A percentile compares a stretch with the other conserved stretches of the same genome.
phyloP scores from a whole-genome alignment of 805 yeast species.

The Ogataea ramenticola region DNA sequence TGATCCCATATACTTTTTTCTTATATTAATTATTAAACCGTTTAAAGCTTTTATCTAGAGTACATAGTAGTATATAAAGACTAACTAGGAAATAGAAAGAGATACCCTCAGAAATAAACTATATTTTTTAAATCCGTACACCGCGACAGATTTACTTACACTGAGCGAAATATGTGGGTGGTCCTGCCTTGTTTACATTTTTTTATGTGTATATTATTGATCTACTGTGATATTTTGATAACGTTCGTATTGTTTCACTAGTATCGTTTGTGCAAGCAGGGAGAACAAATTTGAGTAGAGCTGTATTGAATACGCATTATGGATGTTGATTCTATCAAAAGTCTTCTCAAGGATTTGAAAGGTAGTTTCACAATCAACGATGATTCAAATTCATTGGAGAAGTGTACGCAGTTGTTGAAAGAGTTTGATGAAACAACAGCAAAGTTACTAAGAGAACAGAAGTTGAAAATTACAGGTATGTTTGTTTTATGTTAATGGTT shows the following conservation, averaged over 20 bases:
- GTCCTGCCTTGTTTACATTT: background rate
- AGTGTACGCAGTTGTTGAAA: conserved; percentile 9
- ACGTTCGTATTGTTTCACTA: too few relatives aligned
- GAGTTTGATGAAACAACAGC: background rate
- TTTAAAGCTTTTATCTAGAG: too few relatives aligned
- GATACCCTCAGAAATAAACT: too few relatives aligned
- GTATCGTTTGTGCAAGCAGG: too few relatives aligned
- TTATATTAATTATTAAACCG: too few relatives aligned
- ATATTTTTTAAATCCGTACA: too few relatives aligned
- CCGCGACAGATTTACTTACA: too few relatives aligned
- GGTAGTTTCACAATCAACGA: conserved; percentile 43
- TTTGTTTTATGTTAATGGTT: background rate
- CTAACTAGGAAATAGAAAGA: too few relatives aligned
- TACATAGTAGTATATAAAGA: too few relatives aligned
- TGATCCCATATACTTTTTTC: background rate
- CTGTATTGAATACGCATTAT: too few relatives aligned
- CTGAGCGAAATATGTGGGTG: background rate
- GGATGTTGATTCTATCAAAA: background rate
- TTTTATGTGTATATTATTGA: background rate
- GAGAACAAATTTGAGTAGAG: too few relatives aligned
- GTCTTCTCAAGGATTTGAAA: conserved; percentile 9
- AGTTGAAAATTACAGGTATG: background rate
- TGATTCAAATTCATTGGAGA: conserved; percentile 36
- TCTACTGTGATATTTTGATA: too few relatives aligned
- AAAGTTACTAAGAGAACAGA: background rate